Evolutionary conservation across 345 rosid genomes (phyloP).

Genomic region (Barbarea vulgaris): DNA sequence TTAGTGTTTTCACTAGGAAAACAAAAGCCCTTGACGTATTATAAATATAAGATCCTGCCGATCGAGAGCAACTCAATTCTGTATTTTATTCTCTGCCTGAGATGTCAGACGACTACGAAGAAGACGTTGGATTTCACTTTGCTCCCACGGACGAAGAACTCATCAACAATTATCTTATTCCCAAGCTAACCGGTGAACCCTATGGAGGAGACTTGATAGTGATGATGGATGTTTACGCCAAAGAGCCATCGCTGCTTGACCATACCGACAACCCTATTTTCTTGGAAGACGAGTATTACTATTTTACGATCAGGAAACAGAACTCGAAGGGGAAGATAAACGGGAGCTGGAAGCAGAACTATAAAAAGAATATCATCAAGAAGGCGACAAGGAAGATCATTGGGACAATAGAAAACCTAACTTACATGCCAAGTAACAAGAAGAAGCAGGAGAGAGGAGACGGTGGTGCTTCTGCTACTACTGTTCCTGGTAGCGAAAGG

Average conservation of each 20-base stretch:
- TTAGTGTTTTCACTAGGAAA: too few relatives aligned
- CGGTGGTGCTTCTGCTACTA: neutral
- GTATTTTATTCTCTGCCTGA: too few relatives aligned
- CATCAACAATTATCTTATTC: neutral
- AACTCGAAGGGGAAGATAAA: neutral
- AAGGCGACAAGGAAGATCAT: neutral
- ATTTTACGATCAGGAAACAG: neutral
- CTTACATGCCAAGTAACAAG: neutral
- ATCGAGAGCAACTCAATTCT: too few relatives aligned
- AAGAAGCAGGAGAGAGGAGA: neutral
- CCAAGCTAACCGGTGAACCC: neutral
- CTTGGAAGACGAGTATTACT: neutral
- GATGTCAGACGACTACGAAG: neutral
- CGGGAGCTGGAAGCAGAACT: neutral
- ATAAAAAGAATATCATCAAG: neutral
- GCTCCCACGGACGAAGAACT: neutral
- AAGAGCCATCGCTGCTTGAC: constrained; percentile 12
- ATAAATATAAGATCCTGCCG: too few relatives aligned
- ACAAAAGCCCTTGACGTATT: too few relatives aligned
- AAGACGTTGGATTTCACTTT: neutral
- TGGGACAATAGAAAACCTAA: neutral
- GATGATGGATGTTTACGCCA: neutral
- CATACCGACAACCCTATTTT: neutral
- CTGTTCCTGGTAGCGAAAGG: neutral
- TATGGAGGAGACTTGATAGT: neutral